Evolutionary conservation across 2,329 filamentous ascomycete genomes (phyloP), one percentile per base, ranked within the genome.

Genomic region (Zymoseptoria ardabiliae): DNA sequence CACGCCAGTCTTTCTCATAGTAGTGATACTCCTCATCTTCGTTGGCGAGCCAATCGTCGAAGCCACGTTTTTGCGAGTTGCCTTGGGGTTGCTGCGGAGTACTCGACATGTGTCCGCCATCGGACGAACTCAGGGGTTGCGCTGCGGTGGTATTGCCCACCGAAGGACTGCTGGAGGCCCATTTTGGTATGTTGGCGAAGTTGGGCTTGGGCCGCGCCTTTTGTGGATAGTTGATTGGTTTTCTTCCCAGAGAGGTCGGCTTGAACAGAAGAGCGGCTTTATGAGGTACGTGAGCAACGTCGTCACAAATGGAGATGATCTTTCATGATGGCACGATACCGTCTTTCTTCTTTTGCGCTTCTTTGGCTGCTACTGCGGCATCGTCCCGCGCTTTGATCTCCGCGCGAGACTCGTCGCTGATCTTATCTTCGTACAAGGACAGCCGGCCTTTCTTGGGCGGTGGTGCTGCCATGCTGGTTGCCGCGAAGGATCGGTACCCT

Each of bases 41-140:
- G n/a, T 91, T 88, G 54, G 84, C 86, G 1, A 84, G 84, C 89
- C 91, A 96, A 74, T 96, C 90, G 49, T 89, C 89, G 50, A 95
- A 92, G 6, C 79, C 74, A 9, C 79, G 78, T 22, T 78, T 76
- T 54, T 77, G 73, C 5, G 74, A 67, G 13, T 7, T 45, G 35
- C 35, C 35, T 17, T 13, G 35, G n/a, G 76, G 68, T 49, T 75
- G 69, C 19, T 74, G 62, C 35, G 55, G 56, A 2, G 63, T 65
- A 59, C 63, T 66, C 1, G 62, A 57, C 45, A 70, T 64, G 13
- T 53, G 28, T 10, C 57, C 58, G 56, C 64, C 59, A 9, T 66
- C 62, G 28, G 68, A 65, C 20, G 69, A 68, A 20, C 57, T 66
- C 21, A 70, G 60, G 51, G 58, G 57, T 4, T 69, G 63, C 17